Percentiles rank a stretch among this genome's conserved stretches.
Evolutionary conservation across 2,329 filamentous ascomycete genomes (phyloP).

Genomic region (Monosporascus sp.): DNA sequence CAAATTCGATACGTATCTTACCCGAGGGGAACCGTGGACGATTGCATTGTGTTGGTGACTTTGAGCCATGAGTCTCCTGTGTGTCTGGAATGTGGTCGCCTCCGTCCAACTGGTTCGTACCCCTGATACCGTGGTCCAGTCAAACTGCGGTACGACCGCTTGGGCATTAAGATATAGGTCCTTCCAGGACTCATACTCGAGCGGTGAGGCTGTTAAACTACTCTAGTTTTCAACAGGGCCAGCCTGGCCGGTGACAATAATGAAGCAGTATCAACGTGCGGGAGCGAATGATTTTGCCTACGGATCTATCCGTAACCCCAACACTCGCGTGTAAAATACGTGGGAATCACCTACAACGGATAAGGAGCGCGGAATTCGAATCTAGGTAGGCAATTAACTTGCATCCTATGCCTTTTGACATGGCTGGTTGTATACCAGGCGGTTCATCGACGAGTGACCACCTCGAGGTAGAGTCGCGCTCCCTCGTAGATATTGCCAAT

Average conservation of each 20-base stretch:
- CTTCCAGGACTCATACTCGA: not conserved
- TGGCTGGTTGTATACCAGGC: not conserved
- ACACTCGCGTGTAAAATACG: not conserved
- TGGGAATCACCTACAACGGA: not conserved
- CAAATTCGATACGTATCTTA: not conserved
- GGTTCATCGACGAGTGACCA: not conserved
- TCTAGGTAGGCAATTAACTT: not conserved
- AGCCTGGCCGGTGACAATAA: not conserved
- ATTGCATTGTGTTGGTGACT: not conserved
- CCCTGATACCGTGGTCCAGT: not conserved
- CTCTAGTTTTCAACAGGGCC: not conserved
- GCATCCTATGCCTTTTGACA: not conserved
- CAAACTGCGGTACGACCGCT: not conserved
- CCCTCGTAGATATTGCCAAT: not conserved
- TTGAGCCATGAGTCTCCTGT: not conserved
- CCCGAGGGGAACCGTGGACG: not conserved
- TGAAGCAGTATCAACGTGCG: not conserved
- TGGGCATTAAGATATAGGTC: not conserved
- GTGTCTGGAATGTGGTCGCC: no score
- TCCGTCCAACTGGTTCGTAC: not conserved
- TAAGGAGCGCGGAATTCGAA: not conserved
- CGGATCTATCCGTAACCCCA: not conserved
- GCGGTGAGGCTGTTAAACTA: not conserved
- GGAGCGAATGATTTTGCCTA: not conserved
- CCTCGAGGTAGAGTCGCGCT: not conserved